Percentiles rank a stretch among this genome's conserved stretches.
phyloP scores from a whole-genome alignment of 169 alveolate species.

The Toxoplasma gondii region DNA sequence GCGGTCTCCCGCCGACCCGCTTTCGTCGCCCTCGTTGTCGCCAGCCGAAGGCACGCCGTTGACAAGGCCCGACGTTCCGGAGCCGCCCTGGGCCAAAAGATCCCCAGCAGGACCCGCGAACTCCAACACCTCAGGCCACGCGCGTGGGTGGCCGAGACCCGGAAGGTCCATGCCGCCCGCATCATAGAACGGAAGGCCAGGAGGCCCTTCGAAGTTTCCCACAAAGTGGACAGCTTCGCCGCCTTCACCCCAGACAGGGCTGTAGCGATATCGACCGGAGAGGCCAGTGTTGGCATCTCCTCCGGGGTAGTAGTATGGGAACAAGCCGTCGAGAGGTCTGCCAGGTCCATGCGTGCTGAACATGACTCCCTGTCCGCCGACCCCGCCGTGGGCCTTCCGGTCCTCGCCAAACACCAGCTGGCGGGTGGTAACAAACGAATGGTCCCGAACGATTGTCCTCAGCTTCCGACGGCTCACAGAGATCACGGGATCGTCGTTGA shows the following conservation, averaged over 20 bases:
- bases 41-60: neutral
- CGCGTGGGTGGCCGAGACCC: neutral
- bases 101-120: neutral
- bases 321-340: neutral
- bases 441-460: neutral
- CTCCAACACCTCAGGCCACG: neutral
- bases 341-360: neutral
- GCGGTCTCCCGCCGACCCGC: too few relatives aligned
- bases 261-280: neutral
- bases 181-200: neutral
- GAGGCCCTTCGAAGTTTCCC: neutral
- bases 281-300: neutral
- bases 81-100: neutral
- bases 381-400: neutral
- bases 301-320: neutral
- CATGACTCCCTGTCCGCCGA: neutral
- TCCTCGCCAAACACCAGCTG: constrained; percentile 14
- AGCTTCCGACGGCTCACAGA: neutral
- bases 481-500: neutral
- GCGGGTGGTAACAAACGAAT: neutral
- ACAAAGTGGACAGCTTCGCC: neutral
- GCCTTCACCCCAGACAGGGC: constrained; percentile 1
- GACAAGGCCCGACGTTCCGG: neutral
- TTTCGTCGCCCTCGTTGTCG: neutral
- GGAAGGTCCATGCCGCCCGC: neutral